Conservation (phyloP, 2,329 filamentous ascomycete species). For the Sporothrix phasma region DNA sequence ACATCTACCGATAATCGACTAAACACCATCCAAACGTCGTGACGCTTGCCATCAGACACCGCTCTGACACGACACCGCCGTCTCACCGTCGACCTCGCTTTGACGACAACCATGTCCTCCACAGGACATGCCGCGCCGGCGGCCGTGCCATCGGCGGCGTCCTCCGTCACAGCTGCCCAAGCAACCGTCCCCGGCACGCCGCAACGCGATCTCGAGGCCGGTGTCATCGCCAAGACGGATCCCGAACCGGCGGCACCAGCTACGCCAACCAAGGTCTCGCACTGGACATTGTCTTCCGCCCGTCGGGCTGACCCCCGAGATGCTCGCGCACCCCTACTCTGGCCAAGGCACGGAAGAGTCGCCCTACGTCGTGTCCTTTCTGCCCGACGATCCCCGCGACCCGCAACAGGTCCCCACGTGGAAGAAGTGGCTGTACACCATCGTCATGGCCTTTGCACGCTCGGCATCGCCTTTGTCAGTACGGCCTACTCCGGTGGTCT, state of each 20-base stretch:
- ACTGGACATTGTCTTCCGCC: slow-evolving; percentile 48
- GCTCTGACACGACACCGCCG: neutral
- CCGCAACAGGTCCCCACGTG: slow-evolving; percentile 47
- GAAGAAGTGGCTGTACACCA: slow-evolving; percentile 58
- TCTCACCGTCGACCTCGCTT: neutral
- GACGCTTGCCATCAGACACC: neutral
- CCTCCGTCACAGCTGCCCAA: neutral
- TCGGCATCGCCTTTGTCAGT: slow-evolving; percentile 60
- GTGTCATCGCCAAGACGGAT: neutral
- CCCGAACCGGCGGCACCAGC: neutral
- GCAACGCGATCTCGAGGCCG: slow-evolving; percentile 9
- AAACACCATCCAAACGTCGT: too few species aligned
- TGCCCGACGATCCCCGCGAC: slow-evolving; percentile 53
- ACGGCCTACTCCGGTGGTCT: slow-evolving; percentile 56
- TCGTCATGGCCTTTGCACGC: slow-evolving; percentile 52
- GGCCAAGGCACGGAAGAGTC: slow-evolving; percentile 56
- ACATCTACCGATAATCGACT: neutral
- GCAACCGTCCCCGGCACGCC: neutral
- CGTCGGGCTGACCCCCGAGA: slow-evolving; percentile 47
- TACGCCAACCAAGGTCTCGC: slow-evolving; percentile 25
- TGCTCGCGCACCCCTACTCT: slow-evolving; percentile 45
- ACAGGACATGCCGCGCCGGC: neutral
- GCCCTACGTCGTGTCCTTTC: slow-evolving; percentile 59
- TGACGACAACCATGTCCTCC: neutral
- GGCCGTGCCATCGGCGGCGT: neutral